phyloP scores from a whole-genome alignment of 352 stramenopile species.

The Globisporangium lucens region DNA sequence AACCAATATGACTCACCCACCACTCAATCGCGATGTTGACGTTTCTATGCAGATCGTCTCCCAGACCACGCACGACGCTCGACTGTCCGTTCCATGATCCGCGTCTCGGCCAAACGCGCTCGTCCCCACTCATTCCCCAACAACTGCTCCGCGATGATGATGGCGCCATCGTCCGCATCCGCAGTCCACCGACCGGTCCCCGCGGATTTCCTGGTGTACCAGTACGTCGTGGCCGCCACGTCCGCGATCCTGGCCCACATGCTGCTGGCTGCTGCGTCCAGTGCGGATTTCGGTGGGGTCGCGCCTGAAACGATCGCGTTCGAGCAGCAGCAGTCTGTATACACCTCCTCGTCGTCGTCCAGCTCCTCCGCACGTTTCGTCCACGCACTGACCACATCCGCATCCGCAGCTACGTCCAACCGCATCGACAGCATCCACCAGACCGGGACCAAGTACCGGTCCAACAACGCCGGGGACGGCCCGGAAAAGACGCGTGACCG shows the following conservation, averaged over 20 bases:
- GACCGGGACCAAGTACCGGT: slow-evolving; percentile 58
- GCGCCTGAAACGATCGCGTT: not conserved
- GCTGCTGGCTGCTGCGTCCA: not conserved
- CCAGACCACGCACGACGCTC: not conserved
- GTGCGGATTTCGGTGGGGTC: slow-evolving; percentile 8
- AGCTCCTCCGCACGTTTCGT: not conserved
- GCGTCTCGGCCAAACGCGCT: slow-evolving; percentile 11
- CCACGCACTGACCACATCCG: not conserved
- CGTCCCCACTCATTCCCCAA: slow-evolving; percentile 3
- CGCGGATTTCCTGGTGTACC: slow-evolving; percentile 1
- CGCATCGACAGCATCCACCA: slow-evolving; percentile 45
- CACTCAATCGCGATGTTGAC: not conserved
- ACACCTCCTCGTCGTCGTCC: not conserved
- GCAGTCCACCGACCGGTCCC: not conserved
- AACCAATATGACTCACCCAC: not conserved
- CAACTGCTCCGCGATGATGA: not conserved
- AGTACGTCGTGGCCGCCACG: slow-evolving; percentile 11
- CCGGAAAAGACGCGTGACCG: slow-evolving; percentile 86
- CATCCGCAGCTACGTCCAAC: not conserved
- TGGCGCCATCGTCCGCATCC: not conserved
- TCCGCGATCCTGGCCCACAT: slow-evolving; percentile 8
- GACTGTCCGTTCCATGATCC: slow-evolving; percentile 5
- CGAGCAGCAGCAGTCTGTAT: not conserved
- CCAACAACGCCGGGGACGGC: slow-evolving; percentile 70
- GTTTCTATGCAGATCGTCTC: not conserved